Base-by-base conservation (phyloP, 192 early-diverging fungal species). In the Coemansia umbellata region DNA sequence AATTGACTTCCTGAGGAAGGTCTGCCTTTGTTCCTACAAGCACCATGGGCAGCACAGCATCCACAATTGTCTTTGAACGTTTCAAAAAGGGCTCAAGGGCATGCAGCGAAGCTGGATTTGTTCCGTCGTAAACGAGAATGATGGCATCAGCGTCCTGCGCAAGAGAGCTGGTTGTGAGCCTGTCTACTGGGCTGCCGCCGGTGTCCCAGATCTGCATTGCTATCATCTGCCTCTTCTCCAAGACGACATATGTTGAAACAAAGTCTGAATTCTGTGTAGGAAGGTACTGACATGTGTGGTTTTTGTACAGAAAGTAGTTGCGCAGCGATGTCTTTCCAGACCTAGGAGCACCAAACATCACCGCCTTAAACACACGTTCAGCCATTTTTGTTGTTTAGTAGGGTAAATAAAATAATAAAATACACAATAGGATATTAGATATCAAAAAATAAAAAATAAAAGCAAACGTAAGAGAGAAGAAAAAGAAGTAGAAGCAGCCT, bases 141-240 rank as follows among this genome's bases (percentile, higher is more conserved):
- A 75, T 49, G 19, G 57, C 72, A 53, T 75, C 72, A 19, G 72
- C 72, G 36, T 68, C 72, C 21, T 52, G 41, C 21, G 33, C 58
- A 14, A 75, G 61, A 43, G 72, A 75, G 22, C 50, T 47, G 15
- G 65, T 57, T 13, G 55, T 37, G 0, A 59, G 42, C 21, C 55
- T 23, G 35, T 55, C 58, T 24, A 31, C 26, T 4, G 55, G 19
- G 37, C 31, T 9, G 24, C 63, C 69, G 17, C 52, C 50, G 1
- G 72, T 75, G 61, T 75, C 72, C 72, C 72, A 75, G 42, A 75
- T 63, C 41, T 75, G 72, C 14, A 75, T 54, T 3, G 72, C 65
- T 4, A 53, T 47, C 42, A 66, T 47, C 3, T 55, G 55, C 22
- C 42, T 52, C 18, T 8, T 28, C 27, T 60, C 49, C 18, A 64